Percentiles rank a stretch among this genome's conserved stretches.
Evolutionary conservation across 148 eudicot species (phyloP).

Genomic region (Rhododendron henanense): DNA sequence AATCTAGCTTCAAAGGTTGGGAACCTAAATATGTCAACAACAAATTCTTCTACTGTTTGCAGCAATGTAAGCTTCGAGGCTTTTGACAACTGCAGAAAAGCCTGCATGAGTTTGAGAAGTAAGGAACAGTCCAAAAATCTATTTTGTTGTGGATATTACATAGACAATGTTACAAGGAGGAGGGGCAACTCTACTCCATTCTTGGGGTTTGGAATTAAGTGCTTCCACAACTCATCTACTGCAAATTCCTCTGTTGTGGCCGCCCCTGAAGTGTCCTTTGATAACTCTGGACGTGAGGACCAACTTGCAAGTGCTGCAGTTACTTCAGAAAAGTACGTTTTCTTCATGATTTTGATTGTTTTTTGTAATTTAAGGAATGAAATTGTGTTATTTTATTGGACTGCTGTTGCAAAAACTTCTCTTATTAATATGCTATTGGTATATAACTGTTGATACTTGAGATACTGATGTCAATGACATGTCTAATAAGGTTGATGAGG

Average conservation of each 20-base stretch:
- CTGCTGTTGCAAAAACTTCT: background rate
- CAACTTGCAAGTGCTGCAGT: slow-evolving; percentile 31
- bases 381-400: background rate
- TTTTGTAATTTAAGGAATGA: background rate
- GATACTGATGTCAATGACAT: background rate
- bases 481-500: background rate
- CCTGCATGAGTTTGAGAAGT: slow-evolving; percentile 57
- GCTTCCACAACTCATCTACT: slow-evolving; percentile 40
- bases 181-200: slow-evolving; percentile 27
- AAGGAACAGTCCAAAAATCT: slow-evolving; percentile 35
- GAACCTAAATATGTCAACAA: slow-evolving; percentile 23
- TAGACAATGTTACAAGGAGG: slow-evolving; percentile 41
- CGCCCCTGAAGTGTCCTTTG: slow-evolving; percentile 51
- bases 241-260: slow-evolving; percentile 40
- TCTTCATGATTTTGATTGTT: background rate
- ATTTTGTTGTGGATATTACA: slow-evolving; percentile 46
- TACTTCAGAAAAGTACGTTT: slow-evolving; percentile 55
- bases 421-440: background rate
- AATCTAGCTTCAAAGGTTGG: slow-evolving; percentile 27
- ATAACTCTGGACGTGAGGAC: slow-evolving; percentile 34
- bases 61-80: slow-evolving; percentile 19
- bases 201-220: slow-evolving; percentile 32
- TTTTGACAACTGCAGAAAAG: slow-evolving; percentile 32
- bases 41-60: slow-evolving; percentile 19
- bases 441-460: background rate